A percentile compares a stretch with the other conserved stretches of the same genome.
Evolutionary conservation across 2,329 filamentous ascomycete species (phyloP).

Genomic region (Graphiopsis chlorocephala): DNA sequence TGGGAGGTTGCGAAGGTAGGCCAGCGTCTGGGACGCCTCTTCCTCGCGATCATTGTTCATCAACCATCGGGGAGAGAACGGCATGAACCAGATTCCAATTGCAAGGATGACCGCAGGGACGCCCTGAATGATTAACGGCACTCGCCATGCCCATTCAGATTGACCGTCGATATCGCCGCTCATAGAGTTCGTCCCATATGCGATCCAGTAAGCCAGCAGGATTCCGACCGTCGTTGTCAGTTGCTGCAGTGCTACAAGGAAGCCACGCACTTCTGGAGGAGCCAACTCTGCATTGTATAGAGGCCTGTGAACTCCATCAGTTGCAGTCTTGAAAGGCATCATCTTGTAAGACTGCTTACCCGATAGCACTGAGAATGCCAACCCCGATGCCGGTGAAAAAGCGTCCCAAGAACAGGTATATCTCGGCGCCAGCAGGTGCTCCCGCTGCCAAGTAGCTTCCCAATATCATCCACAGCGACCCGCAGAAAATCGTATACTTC

Average conservation of each 20-base stretch:
- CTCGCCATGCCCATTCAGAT: slow-evolving; percentile 69
- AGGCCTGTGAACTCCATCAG: slow-evolving; percentile 44
- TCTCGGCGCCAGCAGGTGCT: slow-evolving; percentile 55
- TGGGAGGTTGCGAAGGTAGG: slow-evolving; percentile 60
- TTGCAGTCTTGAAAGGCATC: neutral
- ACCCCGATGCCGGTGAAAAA: slow-evolving; percentile 68
- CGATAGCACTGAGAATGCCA: slow-evolving; percentile 63
- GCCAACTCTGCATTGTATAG: slow-evolving; percentile 49
- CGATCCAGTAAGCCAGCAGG: slow-evolving; percentile 50
- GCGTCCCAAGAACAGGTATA: slow-evolving; percentile 63
- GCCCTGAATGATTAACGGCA: slow-evolving; percentile 70
- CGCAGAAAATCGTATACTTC: slow-evolving; percentile 36
- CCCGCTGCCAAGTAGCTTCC: slow-evolving; percentile 20
- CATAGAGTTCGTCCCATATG: slow-evolving; percentile 34
- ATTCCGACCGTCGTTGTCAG: slow-evolving; percentile 59
- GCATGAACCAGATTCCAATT: slow-evolving; percentile 63
- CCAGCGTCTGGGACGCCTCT: slow-evolving; percentile 63
- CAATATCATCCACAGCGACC: slow-evolving; percentile 43
- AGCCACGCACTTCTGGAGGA: slow-evolving; percentile 62
- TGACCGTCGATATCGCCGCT: slow-evolving; percentile 40
- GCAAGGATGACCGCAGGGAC: slow-evolving; percentile 65
- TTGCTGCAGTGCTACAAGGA: slow-evolving; percentile 64
- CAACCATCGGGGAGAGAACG: slow-evolving; percentile 74
- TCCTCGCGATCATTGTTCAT: slow-evolving; percentile 66
- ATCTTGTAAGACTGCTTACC: neutral